A percentile compares a stretch with the other conserved stretches of the same genome.
These are phyloP conservation scores for Drosera spatulata DNA, from an alignment of 179 eudicot genomes.

Conservation along the genomic window DNA sequence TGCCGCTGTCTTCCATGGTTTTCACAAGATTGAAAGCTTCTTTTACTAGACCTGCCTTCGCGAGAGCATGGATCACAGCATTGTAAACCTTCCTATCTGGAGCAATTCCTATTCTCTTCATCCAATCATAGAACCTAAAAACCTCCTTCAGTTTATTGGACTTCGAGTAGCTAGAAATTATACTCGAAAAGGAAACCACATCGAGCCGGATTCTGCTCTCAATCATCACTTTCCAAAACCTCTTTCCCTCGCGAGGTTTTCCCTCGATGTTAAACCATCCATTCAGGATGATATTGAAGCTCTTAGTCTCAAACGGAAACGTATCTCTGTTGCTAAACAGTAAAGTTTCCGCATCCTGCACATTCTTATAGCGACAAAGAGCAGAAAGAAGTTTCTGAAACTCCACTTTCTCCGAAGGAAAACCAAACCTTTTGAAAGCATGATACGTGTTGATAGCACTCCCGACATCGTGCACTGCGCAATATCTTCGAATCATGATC, in stretches of 20 bases:
- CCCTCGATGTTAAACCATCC: slow-evolving; percentile 75
- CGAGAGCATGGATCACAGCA: slow-evolving; percentile 67
- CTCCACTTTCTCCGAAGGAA: slow-evolving; percentile 43
- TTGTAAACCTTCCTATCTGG: slow-evolving; percentile 82
- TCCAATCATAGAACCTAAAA: slow-evolving; percentile 39
- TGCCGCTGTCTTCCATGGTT: slow-evolving; percentile 58
- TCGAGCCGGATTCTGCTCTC: slow-evolving; percentile 37
- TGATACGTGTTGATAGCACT: slow-evolving; percentile 68
- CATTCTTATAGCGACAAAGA: slow-evolving; percentile 80
- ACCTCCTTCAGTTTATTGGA: slow-evolving; percentile 32
- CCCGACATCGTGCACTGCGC: slow-evolving; percentile 63
- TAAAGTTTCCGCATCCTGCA: slow-evolving; percentile 79
- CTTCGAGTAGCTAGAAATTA: slow-evolving; percentile 63
- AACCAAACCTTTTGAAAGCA: slow-evolving; percentile 48
- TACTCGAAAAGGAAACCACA: slow-evolving; percentile 56
- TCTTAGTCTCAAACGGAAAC: slow-evolving; percentile 55
- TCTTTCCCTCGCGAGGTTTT: slow-evolving; percentile 48
- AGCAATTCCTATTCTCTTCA: slow-evolving; percentile 44
- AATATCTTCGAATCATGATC: slow-evolving; percentile 77
- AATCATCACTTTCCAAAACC: slow-evolving; percentile 77
- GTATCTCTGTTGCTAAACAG: slow-evolving; percentile 53
- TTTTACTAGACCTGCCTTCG: slow-evolving; percentile 46
- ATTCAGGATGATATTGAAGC: slow-evolving; percentile 74
- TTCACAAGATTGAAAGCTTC: slow-evolving; percentile 54
- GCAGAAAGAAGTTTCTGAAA: slow-evolving; percentile 79